Evolutionary conservation across 1,284 basidiomycete species (phyloP), one percentile per base, ranked within the genome.

Genomic region (Sutorius eximius): DNA sequence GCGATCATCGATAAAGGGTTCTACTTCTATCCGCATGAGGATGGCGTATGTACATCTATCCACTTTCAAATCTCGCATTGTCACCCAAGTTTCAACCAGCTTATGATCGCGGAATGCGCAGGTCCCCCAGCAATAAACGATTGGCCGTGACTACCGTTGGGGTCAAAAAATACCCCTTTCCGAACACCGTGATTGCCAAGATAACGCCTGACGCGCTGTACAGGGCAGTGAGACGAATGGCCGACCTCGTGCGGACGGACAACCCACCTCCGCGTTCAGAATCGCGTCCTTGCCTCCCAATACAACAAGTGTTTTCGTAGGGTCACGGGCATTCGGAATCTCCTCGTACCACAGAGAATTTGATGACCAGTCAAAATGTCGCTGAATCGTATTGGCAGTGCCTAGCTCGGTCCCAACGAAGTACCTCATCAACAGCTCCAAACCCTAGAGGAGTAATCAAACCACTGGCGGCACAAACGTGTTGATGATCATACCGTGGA

Each of bases 281-380:
- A 97, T 91, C 24, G 79, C 79, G 62, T 96, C 94, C 60, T 85
- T 81, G 1, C 88, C 91, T 22, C 91, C 91, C 15, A 96, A 75
- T 60, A 95, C 79, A 68, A 91, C 88, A 51, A 87, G 62, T 15
- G 82, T 77, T 72, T 83, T 78, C 52, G 73, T 62, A 2, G 81
- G 79, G 67, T 90, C 82, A 38, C 78, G 73, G 13, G 86, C 85
- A 63, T 89, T 79, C 0, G 92, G 92, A 42, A 95, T 93, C 62
- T 95, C 90, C 70, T 93, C 90, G 57, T 85, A 89, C 82, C 89
- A 95, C 13, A 96, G 77, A 7, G 90, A 87, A 68, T 96, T 96
- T n/a, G 88, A 83, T 32, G 84, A 79, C 93, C 91, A 95, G 65
- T 89, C 86, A 67, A 93, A 93, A 67, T 91, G 82, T 16, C 92